These are phyloP conservation scores for Leccinum fibrillosum DNA, from an alignment of 768 basidiomycete genomes.

Conservation along the genomic window DNA sequence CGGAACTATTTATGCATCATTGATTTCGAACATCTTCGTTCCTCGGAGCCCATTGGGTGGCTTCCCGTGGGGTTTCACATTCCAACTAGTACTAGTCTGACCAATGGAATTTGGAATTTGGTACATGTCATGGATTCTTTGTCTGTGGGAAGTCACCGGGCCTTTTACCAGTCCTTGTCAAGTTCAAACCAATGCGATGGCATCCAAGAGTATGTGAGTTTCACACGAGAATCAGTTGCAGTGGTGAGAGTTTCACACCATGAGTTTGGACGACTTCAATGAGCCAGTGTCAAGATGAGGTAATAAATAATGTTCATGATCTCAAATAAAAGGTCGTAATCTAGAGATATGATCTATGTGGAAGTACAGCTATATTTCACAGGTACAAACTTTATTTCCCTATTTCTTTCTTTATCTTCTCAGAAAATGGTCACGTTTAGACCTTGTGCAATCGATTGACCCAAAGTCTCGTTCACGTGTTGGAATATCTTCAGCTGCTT, in stretches of 20 bases:
- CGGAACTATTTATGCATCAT: not conserved
- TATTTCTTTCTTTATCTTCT: not conserved
- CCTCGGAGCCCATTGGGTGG: not conserved
- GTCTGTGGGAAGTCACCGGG: not conserved
- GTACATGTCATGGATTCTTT: not conserved
- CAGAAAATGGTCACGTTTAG: constrained; percentile 19
- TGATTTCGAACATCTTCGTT: not conserved
- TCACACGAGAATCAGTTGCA: not conserved
- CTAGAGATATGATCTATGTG: not conserved
- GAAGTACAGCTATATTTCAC: not conserved
- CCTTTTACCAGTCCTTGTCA: not conserved
- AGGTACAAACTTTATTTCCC: not conserved
- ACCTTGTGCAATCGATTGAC: constrained; percentile 34
- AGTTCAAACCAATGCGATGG: not conserved
- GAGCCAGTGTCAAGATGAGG: not conserved
- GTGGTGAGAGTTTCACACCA: not conserved
- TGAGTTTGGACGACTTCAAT: not conserved
- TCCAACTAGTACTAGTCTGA: not conserved
- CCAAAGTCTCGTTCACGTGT: constrained; percentile 36
- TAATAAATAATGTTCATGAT: not conserved
- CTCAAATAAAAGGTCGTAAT: not conserved
- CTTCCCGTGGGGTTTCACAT: not conserved
- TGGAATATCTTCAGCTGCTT: constrained; percentile 35
- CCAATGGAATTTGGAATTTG: not conserved
- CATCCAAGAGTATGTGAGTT: not conserved